Evolutionary conservation across 1,284 basidiomycete genomes (phyloP), one percentile per base, ranked within the genome.

Genomic region (Vanrija sp.): DNA sequence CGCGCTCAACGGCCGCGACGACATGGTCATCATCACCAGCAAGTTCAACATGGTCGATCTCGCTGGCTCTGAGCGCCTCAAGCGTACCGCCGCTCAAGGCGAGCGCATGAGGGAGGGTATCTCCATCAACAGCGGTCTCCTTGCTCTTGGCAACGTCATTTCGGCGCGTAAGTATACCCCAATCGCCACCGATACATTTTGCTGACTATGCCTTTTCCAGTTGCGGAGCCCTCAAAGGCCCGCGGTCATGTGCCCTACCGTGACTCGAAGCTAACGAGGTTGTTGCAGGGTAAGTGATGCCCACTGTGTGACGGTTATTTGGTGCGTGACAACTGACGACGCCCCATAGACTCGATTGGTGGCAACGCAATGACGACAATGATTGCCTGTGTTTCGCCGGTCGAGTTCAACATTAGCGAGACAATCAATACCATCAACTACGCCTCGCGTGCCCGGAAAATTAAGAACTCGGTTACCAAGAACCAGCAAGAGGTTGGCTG

Each of bases 21-120:
- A 92, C 63, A 93, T 90, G 89, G 82, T 88, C 12, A 91, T 91
- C 0, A 84, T 95, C 49, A 86, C 88, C 43, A 95, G 91, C 62
- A 98, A 98, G 73, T 97, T 98, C 78, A 95, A 98, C 78, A 97
- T 98, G 71, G 96, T 98, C 48, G 95, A 98, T 78, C 78, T 99
- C 62, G 95, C 95, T 25, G 95, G 95, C 49, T 95, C 91, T 34
- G 95, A 99, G 79, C 81, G 96, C 84, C 81, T 97, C 54, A 94
- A 97, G 79, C 85, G 94, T 52, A 95, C 93, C 15, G 89, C 91
- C 5, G 91, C 91, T 4, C 86, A 87, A 14, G 95, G 95, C 5
- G 95, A 97, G 61, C 87, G 95, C 60, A 90, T 94, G 77, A 97
- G 93, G 76, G 94, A 98, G 78, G 93, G 94, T 25, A 95, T 95